Percentiles rank a stretch among this genome's conserved stretches.
Conservation (phyloP, 176 grass and related monocot genomes). For the Lolium rigidum region DNA sequence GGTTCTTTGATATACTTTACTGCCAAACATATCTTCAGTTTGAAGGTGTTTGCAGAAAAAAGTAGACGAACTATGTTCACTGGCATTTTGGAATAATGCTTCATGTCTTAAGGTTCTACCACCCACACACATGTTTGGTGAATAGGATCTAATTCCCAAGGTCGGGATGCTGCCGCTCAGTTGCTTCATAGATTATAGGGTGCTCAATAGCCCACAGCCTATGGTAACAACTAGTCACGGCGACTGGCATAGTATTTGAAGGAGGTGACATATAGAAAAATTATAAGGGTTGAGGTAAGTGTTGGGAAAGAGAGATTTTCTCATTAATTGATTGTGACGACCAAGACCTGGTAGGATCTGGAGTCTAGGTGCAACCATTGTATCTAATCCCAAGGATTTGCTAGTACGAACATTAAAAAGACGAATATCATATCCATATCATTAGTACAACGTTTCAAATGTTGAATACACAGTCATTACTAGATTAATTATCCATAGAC, state of each 20-base stretch:
- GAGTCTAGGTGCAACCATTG: too few species aligned
- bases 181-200: neutral
- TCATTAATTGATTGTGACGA: neutral
- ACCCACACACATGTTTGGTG: neutral
- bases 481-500: neutral
- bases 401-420: too few species aligned
- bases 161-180: neutral
- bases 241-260: neutral
- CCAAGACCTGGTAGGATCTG: too few species aligned
- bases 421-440: too few species aligned
- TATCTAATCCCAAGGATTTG: too few species aligned
- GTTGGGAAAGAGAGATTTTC: neutral
- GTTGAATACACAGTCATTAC: neutral
- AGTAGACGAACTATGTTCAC: neutral
- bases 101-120: conserved; percentile 4
- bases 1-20: too few species aligned
- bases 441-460: neutral
- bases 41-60: neutral
- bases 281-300: neutral
- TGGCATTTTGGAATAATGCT: neutral
- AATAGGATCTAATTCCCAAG: neutral
- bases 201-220: neutral
- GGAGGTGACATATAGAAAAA: neutral
- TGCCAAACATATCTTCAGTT: neutral
- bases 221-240: neutral